phyloP scores from a whole-genome alignment of 2,329 filamentous ascomycete species.

The Penicillium sp. region DNA sequence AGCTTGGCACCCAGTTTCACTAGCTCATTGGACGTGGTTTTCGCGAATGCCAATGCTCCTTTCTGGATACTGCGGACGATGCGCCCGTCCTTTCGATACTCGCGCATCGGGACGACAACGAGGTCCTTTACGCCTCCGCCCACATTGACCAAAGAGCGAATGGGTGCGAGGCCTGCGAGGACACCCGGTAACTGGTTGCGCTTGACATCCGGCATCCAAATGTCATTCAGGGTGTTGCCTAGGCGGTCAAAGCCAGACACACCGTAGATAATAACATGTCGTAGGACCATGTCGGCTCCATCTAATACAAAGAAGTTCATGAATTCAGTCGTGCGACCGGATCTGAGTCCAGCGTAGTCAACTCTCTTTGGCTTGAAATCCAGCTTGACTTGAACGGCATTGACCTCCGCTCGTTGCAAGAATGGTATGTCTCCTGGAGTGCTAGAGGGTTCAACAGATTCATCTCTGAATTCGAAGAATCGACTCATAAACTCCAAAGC shows the following conservation, averaged over 20 bases:
- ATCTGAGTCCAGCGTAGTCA: slow-evolving; percentile 88
- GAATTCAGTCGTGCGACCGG: slow-evolving; percentile 92
- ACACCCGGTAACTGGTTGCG: slow-evolving; percentile 85
- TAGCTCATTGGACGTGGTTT: slow-evolving; percentile 90
- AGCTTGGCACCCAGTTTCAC: slow-evolving; percentile 92
- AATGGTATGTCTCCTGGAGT: slow-evolving; percentile 76
- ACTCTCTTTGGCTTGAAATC: slow-evolving; percentile 99
- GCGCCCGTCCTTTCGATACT: slow-evolving; percentile 92
- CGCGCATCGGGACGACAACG: slow-evolving; percentile 82
- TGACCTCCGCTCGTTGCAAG: slow-evolving; percentile 84
- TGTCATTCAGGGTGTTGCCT: slow-evolving; percentile 86
- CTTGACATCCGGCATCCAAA: slow-evolving; percentile 94
- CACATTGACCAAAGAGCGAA: slow-evolving; percentile 89
- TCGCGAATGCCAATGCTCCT: slow-evolving; percentile 84
- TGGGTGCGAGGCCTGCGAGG: slow-evolving; percentile 81
- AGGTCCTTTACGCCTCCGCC: slow-evolving; percentile 83
- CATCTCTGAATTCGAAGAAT: slow-evolving; percentile 97
- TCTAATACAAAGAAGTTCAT: slow-evolving; percentile 98
- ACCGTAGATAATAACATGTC: slow-evolving; percentile 90
- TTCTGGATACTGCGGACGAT: slow-evolving; percentile 90
- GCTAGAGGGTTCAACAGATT: slow-evolving; percentile 52
- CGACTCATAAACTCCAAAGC: slow-evolving; percentile 94
- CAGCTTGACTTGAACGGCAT: slow-evolving; percentile 76
- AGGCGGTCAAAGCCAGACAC: slow-evolving; percentile 87
- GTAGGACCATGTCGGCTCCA: slow-evolving; percentile 78